Evolutionary conservation across 208 protist genomes (phyloP).

Genomic region (Porcisia deanei): DNA sequence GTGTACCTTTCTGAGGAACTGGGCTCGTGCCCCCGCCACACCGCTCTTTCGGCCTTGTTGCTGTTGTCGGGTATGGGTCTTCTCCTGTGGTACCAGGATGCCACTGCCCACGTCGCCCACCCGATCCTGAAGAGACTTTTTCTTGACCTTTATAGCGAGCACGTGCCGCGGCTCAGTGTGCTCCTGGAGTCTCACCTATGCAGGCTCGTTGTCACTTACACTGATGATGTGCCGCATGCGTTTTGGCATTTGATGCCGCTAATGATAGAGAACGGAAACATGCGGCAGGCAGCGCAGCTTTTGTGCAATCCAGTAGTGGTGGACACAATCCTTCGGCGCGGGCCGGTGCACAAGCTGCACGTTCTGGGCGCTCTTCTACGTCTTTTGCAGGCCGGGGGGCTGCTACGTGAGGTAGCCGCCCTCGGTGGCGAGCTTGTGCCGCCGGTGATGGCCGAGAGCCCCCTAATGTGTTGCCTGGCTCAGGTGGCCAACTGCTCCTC

Average conservation of each 20-base stretch:
- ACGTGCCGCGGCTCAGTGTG: conserved; percentile 62
- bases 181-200: conserved; percentile 79
- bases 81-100: conserved; percentile 46
- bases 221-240: conserved; percentile 58
- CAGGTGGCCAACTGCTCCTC: conserved; percentile 53
- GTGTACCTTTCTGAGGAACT: conserved; percentile 81
- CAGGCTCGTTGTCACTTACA: conserved; percentile 70
- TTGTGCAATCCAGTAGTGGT: conserved; percentile 55
- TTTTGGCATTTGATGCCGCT: conserved; percentile 63
- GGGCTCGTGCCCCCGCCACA: conserved; percentile 58
- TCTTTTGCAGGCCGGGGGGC: conserved; percentile 51
- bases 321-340: conserved; percentile 49
- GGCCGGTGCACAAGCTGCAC: conserved; percentile 34
- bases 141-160: conserved; percentile 40
- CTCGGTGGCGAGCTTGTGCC: conserved; percentile 30
- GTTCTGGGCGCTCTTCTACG: conserved; percentile 68
- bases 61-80: conserved; percentile 67
- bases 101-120: conserved; percentile 51
- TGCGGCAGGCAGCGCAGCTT: conserved; percentile 43
- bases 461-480: conserved; percentile 42
- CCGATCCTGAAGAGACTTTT: conserved; percentile 44
- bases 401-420: conserved; percentile 58
- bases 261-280: conserved; percentile 77
- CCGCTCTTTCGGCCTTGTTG: conserved; percentile 60
- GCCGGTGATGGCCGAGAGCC: conserved; percentile 35